These are phyloP conservation scores for Chlorella variabilis DNA, from an alignment of 163 green algal species.

Conservation along the genomic window DNA sequence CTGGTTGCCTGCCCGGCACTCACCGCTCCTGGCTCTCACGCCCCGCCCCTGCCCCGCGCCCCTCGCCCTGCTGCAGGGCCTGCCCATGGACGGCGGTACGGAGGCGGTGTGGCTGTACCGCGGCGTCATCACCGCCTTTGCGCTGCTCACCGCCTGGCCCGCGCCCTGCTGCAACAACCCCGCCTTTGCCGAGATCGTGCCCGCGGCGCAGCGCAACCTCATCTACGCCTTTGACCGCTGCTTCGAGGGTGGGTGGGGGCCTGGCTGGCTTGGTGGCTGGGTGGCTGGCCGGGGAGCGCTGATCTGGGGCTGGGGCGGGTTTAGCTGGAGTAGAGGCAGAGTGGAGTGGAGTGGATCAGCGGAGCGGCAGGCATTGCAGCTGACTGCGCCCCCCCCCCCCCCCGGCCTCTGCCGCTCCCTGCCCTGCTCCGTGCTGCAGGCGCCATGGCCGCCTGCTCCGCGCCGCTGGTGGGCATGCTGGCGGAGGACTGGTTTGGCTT, in stretches of 20 bases:
- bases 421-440: constrained; percentile 43
- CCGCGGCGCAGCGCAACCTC: constrained; percentile 64
- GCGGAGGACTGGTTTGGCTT: constrained; percentile 84
- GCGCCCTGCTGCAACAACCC: constrained; percentile 54
- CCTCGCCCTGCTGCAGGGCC: background rate
- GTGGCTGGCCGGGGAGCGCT: too few species aligned
- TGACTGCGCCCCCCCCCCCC: too few species aligned
- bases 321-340: too few species aligned
- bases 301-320: too few species aligned
- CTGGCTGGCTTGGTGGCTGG: background rate
- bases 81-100: constrained; percentile 32
- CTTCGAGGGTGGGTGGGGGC: constrained; percentile 29
- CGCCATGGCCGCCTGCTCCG: constrained; percentile 79
- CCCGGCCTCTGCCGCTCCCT: background rate
- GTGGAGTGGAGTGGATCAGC: too few species aligned
- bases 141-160: constrained; percentile 57
- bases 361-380: too few species aligned
- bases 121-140: constrained; percentile 40
- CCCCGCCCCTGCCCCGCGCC: too few species aligned
- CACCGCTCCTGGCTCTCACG: too few species aligned
- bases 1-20: too few species aligned
- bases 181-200: constrained; percentile 84
- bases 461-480: constrained; percentile 82
- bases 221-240: constrained; percentile 83
- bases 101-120: constrained; percentile 46